Evolutionary conservation across 495 filamentous ascomycete genomes (phyloP).

Genomic region (Podospora conica): DNA sequence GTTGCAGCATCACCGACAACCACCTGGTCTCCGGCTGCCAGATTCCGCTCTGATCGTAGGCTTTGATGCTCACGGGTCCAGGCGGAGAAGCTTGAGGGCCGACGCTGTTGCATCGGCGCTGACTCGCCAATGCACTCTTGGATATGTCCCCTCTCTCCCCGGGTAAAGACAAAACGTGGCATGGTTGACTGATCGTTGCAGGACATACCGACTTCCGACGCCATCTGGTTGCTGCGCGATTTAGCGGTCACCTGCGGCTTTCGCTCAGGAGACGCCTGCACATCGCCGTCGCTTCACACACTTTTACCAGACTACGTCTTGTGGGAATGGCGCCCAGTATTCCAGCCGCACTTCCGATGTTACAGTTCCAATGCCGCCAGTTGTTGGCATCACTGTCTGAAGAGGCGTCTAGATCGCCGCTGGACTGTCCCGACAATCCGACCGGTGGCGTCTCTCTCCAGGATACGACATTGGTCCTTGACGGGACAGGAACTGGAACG

Average conservation of each 20-base stretch:
- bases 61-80: not conserved
- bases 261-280: not conserved
- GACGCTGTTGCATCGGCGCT: not conserved
- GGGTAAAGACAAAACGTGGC: not conserved
- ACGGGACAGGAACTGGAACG: slow-evolving; percentile 1
- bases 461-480: not conserved
- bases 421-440: not conserved
- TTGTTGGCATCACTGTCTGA: not conserved
- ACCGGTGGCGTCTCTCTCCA: not conserved
- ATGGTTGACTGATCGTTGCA: not conserved
- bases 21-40: not conserved
- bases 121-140: not conserved
- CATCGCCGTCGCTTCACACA: not conserved
- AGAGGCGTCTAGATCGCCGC: not conserved
- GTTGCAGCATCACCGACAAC: not conserved
- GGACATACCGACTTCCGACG: slow-evolving; percentile 7
- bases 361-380: not conserved
- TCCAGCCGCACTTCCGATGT: not conserved
- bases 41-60: not conserved
- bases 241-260: slow-evolving; percentile 11
- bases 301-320: not conserved
- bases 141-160: not conserved
- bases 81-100: not conserved
- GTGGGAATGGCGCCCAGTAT: not conserved
- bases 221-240: slow-evolving; percentile 18